Percentiles rank a stretch among this genome's conserved stretches.
phyloP scores from a whole-genome alignment of 495 filamentous ascomycete species.

The Penicillium coffeae region DNA sequence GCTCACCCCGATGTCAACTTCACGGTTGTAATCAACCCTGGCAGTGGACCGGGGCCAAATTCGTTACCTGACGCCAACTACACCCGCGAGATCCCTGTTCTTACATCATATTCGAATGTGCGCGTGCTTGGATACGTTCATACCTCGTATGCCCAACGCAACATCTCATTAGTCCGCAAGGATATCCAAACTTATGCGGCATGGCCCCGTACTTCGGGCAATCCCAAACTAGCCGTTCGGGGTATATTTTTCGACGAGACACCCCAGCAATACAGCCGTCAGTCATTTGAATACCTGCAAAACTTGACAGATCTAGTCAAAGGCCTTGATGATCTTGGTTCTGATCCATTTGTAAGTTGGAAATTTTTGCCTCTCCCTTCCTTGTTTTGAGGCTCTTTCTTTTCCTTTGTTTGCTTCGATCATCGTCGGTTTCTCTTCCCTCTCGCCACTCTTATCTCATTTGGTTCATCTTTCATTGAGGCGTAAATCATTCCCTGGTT shows the following conservation, averaged over 20 bases:
- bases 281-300: conserved; percentile 34
- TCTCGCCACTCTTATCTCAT: background rate
- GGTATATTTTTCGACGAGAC: conserved; percentile 50
- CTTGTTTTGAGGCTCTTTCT: conserved; percentile 10
- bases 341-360: conserved; percentile 37
- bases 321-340: conserved; percentile 29
- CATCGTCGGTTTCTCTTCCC: background rate
- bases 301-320: conserved; percentile 35
- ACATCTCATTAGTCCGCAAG: conserved; percentile 31
- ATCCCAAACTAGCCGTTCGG: conserved; percentile 34
- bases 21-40: conserved; percentile 53
- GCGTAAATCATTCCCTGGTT: background rate
- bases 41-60: conserved; percentile 48
- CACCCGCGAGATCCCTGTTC: conserved; percentile 40
- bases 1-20: conserved; percentile 46
- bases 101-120: conserved; percentile 46
- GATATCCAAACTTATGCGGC: conserved; percentile 48
- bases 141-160: conserved; percentile 45
- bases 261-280: conserved; percentile 36
- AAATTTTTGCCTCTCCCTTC: conserved; percentile 1
- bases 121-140: conserved; percentile 53
- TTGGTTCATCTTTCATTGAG: background rate
- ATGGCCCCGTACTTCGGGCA: conserved; percentile 39
- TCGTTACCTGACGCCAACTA: conserved; percentile 50
- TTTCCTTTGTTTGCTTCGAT: conserved; percentile 7